These are phyloP conservation scores for Casuarina cunninghamiana DNA, from an alignment of 306 rosid species.

Conservation along the genomic window DNA sequence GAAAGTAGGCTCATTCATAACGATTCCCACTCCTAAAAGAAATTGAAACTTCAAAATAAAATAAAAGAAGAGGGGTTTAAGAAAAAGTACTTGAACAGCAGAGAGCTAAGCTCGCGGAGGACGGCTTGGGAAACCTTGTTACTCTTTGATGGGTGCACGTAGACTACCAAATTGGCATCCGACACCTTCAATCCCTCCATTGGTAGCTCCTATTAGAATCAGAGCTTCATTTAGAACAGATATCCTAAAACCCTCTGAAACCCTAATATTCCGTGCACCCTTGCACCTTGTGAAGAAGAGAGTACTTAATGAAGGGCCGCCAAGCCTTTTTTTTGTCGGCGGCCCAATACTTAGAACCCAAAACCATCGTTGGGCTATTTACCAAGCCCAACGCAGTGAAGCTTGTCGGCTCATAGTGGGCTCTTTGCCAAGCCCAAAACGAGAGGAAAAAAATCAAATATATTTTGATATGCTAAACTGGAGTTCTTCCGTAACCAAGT, in stretches of 20 bases:
- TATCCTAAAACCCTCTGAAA: neutral
- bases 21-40: neutral
- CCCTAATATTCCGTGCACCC: neutral
- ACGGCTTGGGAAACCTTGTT: conserved; percentile 50
- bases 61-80: neutral
- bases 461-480: no score
- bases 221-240: neutral
- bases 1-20: neutral
- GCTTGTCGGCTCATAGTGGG: no score
- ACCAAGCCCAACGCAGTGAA: no score
- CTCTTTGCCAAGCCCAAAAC: no score
- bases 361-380: no score
- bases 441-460: no score
- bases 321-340: no score
- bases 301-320: no score
- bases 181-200: conserved; percentile 86
- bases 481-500: no score
- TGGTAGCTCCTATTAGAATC: neutral
- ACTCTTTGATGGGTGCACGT: conserved; percentile 65
- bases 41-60: neutral
- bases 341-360: no score
- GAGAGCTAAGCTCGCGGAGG: conserved; percentile 65
- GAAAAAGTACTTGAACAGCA: conserved; percentile 61
- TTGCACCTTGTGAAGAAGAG: no score
- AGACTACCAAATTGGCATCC: conserved; percentile 50